These are phyloP conservation scores for Phlyctochytrium planicorne DNA, from an alignment of 192 early-diverging fungal species.

Conservation along the genomic window DNA sequence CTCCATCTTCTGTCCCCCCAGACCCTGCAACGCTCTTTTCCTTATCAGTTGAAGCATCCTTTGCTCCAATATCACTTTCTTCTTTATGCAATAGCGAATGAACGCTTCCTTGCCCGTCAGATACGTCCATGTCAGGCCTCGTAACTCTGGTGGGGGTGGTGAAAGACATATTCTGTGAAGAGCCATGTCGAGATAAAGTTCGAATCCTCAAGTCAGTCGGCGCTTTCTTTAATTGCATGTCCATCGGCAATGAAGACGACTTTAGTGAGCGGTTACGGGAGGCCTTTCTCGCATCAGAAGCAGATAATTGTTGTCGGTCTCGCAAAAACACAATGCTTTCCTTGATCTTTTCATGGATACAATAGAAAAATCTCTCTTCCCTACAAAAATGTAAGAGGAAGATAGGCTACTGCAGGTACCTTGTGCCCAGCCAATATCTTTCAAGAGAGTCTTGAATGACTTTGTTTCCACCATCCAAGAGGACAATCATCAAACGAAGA, in stretches of 20 bases:
- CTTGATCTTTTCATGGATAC: slow-evolving; percentile 34
- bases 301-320: slow-evolving; percentile 6
- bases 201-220: background rate
- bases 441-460: slow-evolving; percentile 31
- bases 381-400: slow-evolving; percentile 5
- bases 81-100: too few relatives aligned
- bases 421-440: slow-evolving; percentile 31
- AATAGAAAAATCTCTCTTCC: slow-evolving; percentile 41
- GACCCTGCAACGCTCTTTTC: slow-evolving; percentile 21
- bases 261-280: background rate
- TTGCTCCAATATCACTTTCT: too few relatives aligned
- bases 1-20: slow-evolving; percentile 25
- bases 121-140: too few relatives aligned
- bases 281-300: background rate
- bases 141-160: too few relatives aligned
- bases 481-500: slow-evolving; percentile 24
- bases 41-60: too few relatives aligned
- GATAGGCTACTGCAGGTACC: slow-evolving; percentile 14
- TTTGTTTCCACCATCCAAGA: slow-evolving; percentile 37
- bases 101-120: too few relatives aligned
- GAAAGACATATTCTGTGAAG: too few relatives aligned
- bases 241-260: too few relatives aligned
- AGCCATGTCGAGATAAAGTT: background rate
- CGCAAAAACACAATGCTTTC: slow-evolving; percentile 19
- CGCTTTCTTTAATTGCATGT: background rate